These are phyloP conservation scores for Lasiosphaeria miniovina DNA, from an alignment of 495 filamentous ascomycete species.

Conservation along the genomic window DNA sequence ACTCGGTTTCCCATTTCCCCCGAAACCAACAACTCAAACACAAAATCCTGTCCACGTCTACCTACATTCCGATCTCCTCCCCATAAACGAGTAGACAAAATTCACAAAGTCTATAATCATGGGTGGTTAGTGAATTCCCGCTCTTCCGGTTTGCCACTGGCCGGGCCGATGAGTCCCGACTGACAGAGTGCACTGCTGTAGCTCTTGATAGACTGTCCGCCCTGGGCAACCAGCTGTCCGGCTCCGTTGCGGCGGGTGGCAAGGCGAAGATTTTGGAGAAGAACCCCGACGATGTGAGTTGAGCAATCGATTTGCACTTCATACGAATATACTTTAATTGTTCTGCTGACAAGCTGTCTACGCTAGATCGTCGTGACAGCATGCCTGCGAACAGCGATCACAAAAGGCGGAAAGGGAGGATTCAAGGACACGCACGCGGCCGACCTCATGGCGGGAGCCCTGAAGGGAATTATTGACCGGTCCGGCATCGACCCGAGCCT, in stretches of 20 bases:
- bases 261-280: constrained; percentile 49
- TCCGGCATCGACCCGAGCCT: constrained; percentile 79
- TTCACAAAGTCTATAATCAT: constrained; percentile 16
- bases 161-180: neutral
- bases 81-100: neutral
- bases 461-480: constrained; percentile 75
- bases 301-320: too few species aligned
- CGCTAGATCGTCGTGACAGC: constrained; percentile 81
- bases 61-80: too few species aligned
- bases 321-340: too few species aligned
- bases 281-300: constrained; percentile 47
- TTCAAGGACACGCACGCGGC: constrained; percentile 92
- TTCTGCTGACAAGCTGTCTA: neutral
- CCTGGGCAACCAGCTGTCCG: constrained; percentile 46
- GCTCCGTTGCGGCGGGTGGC: constrained; percentile 31
- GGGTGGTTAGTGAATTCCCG: constrained; percentile 27
- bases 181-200: constrained; percentile 12
- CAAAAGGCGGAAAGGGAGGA: constrained; percentile 85
- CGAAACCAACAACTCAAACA: constrained; percentile 8
- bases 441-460: constrained; percentile 81
- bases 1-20: neutral
- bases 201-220: constrained; percentile 46
- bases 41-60: too few species aligned
- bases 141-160: neutral
- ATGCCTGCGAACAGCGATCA: constrained; percentile 86